Conservation (phyloP, 23 red algal species). For the Gracilariopsis chorda region DNA sequence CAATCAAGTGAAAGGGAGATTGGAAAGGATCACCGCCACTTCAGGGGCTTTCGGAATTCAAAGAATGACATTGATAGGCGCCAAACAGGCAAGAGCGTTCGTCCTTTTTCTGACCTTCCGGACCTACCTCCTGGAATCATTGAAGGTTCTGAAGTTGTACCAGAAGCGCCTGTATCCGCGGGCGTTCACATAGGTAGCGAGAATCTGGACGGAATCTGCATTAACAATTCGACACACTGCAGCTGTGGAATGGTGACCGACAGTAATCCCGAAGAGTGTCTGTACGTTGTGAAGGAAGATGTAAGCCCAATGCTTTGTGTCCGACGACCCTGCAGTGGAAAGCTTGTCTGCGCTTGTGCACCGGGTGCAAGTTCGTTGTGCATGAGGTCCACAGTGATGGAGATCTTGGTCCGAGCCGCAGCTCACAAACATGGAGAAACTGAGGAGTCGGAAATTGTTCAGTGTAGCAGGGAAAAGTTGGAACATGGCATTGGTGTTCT, state of each 20-base stretch:
- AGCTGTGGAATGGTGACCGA: conserved; percentile 54
- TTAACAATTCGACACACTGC: conserved; percentile 65
- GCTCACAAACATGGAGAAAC: conserved; percentile 14
- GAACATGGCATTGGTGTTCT: conserved; percentile 48
- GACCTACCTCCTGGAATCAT: neutral
- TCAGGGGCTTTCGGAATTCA: conserved; percentile 1
- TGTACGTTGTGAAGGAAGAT: conserved; percentile 58
- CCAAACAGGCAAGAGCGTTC: neutral
- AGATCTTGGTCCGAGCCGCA: conserved; percentile 19
- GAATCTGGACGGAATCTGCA: conserved; percentile 51
- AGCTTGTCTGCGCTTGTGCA: conserved; percentile 42
- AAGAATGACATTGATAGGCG: neutral
- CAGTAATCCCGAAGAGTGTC: neutral
- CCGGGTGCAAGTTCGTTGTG: conserved; percentile 37
- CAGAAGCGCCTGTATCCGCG: neutral
- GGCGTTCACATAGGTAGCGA: conserved; percentile 35
- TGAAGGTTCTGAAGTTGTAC: neutral
- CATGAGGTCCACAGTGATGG: conserved; percentile 6
- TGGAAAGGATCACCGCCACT: no score
- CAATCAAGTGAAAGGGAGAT: no score
- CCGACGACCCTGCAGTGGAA: conserved; percentile 24
- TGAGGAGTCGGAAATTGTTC: conserved; percentile 30
- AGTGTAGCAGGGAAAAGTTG: conserved; percentile 26
- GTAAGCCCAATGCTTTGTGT: conserved; percentile 28
- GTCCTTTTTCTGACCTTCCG: neutral